Evolutionary conservation across 495 filamentous ascomycete genomes (phyloP).

Genomic region (Pyronema domesticum): DNA sequence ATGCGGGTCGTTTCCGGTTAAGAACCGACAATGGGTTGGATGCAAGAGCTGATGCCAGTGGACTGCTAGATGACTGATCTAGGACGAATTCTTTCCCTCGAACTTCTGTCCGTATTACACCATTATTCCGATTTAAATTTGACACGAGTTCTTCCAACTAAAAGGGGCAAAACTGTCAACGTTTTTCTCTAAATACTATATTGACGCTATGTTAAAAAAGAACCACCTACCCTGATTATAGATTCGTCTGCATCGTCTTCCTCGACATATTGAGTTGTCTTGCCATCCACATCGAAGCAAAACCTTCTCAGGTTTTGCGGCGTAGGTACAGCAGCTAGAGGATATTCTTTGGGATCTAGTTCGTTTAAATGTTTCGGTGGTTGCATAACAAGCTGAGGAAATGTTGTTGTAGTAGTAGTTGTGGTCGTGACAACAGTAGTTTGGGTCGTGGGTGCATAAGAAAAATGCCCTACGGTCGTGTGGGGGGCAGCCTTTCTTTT

Average conservation of each 20-base stretch:
- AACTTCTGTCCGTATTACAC: slow-evolving; percentile 31
- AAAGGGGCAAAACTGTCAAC: neutral
- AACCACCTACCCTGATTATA: slow-evolving; percentile 36
- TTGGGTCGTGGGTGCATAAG: slow-evolving; percentile 52
- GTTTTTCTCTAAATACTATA: neutral
- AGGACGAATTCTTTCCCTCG: slow-evolving; percentile 20
- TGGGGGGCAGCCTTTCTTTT: slow-evolving; percentile 15
- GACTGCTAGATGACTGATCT: slow-evolving; percentile 14
- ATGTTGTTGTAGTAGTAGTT: slow-evolving; percentile 77
- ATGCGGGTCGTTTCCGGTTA: slow-evolving; percentile 31
- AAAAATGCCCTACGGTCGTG: slow-evolving; percentile 41
- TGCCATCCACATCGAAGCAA: slow-evolving; percentile 50
- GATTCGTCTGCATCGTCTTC: slow-evolving; percentile 40
- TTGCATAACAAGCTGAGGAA: slow-evolving; percentile 64
- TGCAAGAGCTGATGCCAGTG: slow-evolving; percentile 19
- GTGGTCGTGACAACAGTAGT: slow-evolving; percentile 80
- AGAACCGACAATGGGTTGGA: neutral
- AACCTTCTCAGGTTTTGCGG: slow-evolving; percentile 56
- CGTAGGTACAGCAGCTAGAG: slow-evolving; percentile 64
- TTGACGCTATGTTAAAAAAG: neutral
- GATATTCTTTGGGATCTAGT: slow-evolving; percentile 77
- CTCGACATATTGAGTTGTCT: slow-evolving; percentile 47
- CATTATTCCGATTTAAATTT: slow-evolving; percentile 36
- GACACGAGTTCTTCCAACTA: slow-evolving; percentile 35
- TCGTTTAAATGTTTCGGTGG: slow-evolving; percentile 53